Evolutionary conservation across 805 yeast genomes (phyloP).

Genomic region (Pichia scutulata): DNA sequence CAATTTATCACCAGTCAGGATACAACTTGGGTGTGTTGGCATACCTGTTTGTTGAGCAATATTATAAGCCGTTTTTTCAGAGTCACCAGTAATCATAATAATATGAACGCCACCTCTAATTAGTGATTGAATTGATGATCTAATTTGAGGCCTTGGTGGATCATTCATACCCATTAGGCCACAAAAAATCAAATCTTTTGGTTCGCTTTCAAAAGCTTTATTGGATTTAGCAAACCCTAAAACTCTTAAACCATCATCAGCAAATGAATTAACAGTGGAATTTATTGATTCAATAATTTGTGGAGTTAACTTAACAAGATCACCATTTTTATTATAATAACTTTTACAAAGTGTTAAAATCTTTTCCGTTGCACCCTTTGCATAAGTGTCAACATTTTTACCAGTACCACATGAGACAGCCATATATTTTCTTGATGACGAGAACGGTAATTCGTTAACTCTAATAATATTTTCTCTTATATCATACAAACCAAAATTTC

Average conservation of each 20-base stretch:
- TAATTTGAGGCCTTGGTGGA: constrained; percentile 91
- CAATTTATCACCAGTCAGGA: constrained; percentile 77
- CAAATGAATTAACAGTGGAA: constrained; percentile 55
- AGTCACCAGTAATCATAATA: constrained; percentile 97
- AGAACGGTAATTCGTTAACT: constrained; percentile 72
- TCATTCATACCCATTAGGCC: constrained; percentile 96
- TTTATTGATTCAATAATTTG: constrained; percentile 40
- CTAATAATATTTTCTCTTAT: constrained; percentile 52
- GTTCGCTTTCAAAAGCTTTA: constrained; percentile 34
- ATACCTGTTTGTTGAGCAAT: constrained; percentile 89
- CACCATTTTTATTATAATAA: constrained; percentile 54
- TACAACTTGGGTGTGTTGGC: constrained; percentile 59
- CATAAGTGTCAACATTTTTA: constrained; percentile 50
- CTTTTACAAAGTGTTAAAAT: constrained; percentile 54
- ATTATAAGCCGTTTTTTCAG: constrained; percentile 76
- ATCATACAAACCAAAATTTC: constrained; percentile 67
- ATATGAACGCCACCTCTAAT: constrained; percentile 93
- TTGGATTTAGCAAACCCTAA: constrained; percentile 64
- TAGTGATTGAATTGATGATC: constrained; percentile 62
- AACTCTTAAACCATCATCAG: constrained; percentile 79
- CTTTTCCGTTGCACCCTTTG: constrained; percentile 87
- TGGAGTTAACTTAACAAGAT: constrained; percentile 48
- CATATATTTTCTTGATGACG: constrained; percentile 81
- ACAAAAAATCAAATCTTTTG: constrained; percentile 60
- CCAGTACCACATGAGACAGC: constrained; percentile 67